Base-by-base conservation (phyloP, 306 rosid genomes). In the Vigna trinervia region DNA sequence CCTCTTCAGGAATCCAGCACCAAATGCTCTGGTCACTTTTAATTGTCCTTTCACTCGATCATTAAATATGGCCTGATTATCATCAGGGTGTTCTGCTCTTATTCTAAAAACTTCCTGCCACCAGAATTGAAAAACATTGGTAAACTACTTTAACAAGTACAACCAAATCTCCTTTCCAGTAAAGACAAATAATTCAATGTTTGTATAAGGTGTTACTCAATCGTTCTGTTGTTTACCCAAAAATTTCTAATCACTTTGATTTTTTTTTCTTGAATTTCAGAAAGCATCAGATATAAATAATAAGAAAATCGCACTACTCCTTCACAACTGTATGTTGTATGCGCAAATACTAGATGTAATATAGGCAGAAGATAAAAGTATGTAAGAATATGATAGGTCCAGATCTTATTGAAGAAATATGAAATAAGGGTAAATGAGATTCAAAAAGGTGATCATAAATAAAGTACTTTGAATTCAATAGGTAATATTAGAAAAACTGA, bases 1-100 rank as follows among this genome's bases (percentile, higher is more conserved):
- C 90, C 83, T 85, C 85, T 89, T 89, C 82, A 89, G 63, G 82
- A 89, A 89, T 22, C 93, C 93, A 51, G 93, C 93, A 69, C 93
- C 93, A 71, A 89, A 89, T 19, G 93, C 93, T 78, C 90, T 85
- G 77, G 89, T 89, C 59, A 89, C 93, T 82, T 89, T 89, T 78
- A 89, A 81, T 69, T 87, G 90, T 30, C 90, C 93, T 74, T 89
- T 89, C 74, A 89, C 93, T 81, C 93, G 81, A 76, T 87, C 93
- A 73, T 89, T 87, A 0, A 76, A 78, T 52, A 89, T 34, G 74
- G 90, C 86, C 78, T 86, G 89, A 76, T 74, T 76, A 74, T 89
- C 93, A 65, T 89, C 90, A 15, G 87, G 89, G 71, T 89, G 93
- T 83, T 89, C 90, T 1, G 87, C 82, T 77, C 74, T 81, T 76